A percentile compares a stretch with the other conserved stretches of the same genome.
These are phyloP conservation scores for Colletotrichum endophyticum DNA, from an alignment of 2,329 filamentous ascomycete species.

Conservation along the genomic window DNA sequence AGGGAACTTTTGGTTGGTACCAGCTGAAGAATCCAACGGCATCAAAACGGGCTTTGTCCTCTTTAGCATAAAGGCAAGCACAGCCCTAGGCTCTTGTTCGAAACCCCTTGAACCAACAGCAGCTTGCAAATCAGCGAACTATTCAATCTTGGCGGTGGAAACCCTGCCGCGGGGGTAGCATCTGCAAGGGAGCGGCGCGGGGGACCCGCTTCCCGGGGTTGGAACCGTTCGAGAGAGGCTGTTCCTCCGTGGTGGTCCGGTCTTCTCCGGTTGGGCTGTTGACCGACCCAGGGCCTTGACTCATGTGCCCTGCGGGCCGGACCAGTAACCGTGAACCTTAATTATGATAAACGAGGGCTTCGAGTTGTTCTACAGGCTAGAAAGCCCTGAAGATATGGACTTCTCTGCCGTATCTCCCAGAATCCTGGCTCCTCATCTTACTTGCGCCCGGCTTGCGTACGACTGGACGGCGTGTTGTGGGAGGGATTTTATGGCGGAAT, in stretches of 20 bases:
- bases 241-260: background rate
- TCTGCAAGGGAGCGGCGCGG: background rate
- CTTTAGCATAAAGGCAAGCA: background rate
- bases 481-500: background rate
- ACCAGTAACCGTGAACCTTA: background rate
- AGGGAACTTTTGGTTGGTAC: background rate
- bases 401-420: background rate
- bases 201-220: background rate
- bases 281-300: background rate
- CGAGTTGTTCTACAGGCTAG: background rate
- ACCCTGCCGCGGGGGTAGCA: background rate
- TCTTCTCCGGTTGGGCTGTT: background rate
- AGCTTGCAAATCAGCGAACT: background rate
- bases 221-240: background rate
- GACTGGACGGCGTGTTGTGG: background rate
- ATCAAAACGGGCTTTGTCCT: background rate
- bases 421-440: background rate
- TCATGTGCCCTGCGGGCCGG: slow-evolving; percentile 1
- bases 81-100: background rate
- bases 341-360: background rate
- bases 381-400: background rate
- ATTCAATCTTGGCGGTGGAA: background rate
- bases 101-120: background rate
- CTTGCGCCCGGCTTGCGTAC: background rate
- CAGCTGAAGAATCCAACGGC: background rate